Evolutionary conservation across 495 filamentous ascomycete species (phyloP), one percentile per base, ranked within the genome.

Genomic region (Aspergillus bertholletiae): DNA sequence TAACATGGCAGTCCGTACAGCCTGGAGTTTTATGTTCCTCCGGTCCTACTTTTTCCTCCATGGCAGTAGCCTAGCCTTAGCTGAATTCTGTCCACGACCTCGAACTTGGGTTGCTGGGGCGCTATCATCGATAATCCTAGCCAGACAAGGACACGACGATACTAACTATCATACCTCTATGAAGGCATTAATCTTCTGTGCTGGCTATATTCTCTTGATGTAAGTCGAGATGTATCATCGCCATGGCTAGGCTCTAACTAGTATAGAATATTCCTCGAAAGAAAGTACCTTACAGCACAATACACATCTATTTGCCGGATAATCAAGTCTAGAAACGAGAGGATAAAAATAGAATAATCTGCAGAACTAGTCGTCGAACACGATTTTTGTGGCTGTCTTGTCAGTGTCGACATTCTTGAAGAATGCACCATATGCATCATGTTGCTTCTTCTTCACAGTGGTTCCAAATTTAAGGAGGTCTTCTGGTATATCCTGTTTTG

Each of bases 371-470:
- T 89, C 86, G 68, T 96, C 90, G 69, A 97, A 97, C 30, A 80
- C 90, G 64, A 97, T 97, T 79, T 96, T 97, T 53, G 87, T 95
- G 0, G 88, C 88, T 66, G 88, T 83, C 75, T 92, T 89, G 66
- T 78, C 85, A 49, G 81, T 83, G 54, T 88, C 88, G 34, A 71
- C 60, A 37, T 96, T 89, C 68, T 92, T 96, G 77, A 84, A 95
- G 63, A 96, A 97, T 1, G 90, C 89, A 41, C 94, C 94, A 67
- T 97, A 98, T 8, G 85, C 85, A 50, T 88, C 88, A 70, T 98
- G 93, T 39, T 82, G 84, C 89, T 97, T 97, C 80, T 95, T 96
- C 81, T 97, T 97, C 27, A 98, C 94, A 13, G 92, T 97, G n/a
- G 89, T 93, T 50, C 94, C 94, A 57, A 96, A 98, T 65, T 94